Evolutionary conservation across 352 stramenopile genomes (phyloP), one percentile per base, ranked within the genome.

Genomic region (Elongisporangium prolatum): DNA sequence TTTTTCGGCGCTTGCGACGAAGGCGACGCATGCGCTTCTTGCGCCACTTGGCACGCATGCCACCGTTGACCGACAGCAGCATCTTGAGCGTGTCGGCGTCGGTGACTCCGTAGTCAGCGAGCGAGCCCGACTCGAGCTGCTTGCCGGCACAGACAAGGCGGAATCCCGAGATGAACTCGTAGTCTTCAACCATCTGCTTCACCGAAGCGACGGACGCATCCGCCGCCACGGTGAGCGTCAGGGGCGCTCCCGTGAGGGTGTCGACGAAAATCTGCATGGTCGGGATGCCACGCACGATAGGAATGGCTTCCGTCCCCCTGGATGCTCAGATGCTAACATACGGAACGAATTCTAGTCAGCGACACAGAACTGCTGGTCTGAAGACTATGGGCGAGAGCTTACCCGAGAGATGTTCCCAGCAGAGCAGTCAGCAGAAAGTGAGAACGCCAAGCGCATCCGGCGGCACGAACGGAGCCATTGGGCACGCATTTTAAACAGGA

Each of bases 11-110:
- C 91, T 99, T 99, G 76, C 96, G 91, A 72, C 96, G 92, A 66
- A 99, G 88, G 72, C 96, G 96, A 64, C 96, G 91, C 95, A 98
- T 98, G 65, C 95, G 93, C 95, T 99, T 99, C 91, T 99, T 99
- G 65, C 89, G 86, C 95, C 96, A 99, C 93, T 99, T 98, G 72
- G 78, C 82, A 76, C 94, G 93, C 94, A 98, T 98, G 68, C 94
- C 95, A 68, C 87, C 93, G 62, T 90, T 84, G 59, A 98, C 81
- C 57, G 88, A 85, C 65, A 98, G 81, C 52, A 96, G 69, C 74
- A 98, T 93, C 69, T 95, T 84, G 59, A 98, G 78, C 63, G 85
- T 94, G 68, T 97, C 92, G 40, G 95, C 95, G 54, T 98, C 92
- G 59, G 85, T 84, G 54, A 98, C 68, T 47, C 78, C 91, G 74